Evolutionary conservation across 2,329 filamentous ascomycete genomes (phyloP).

Genomic region (Elsinoe arachidis): DNA sequence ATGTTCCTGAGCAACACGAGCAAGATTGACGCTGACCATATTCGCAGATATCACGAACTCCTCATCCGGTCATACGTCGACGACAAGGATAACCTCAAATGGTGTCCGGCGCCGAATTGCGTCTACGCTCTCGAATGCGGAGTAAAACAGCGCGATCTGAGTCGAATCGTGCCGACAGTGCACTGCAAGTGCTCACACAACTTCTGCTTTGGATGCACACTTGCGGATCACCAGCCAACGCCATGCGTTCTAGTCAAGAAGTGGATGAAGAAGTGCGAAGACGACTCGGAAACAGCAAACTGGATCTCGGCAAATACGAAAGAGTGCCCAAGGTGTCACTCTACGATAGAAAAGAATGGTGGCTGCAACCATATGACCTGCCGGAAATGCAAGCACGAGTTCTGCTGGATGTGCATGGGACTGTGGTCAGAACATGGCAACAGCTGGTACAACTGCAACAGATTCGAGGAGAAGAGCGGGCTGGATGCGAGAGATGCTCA

Average conservation of each 20-base stretch:
- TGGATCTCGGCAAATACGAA: slow-evolving; percentile 99
- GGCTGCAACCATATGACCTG: slow-evolving; percentile 98
- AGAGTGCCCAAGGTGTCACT: slow-evolving; percentile 91
- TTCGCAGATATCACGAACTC: slow-evolving; percentile 66
- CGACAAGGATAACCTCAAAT: slow-evolving; percentile 89
- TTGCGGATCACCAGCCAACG: slow-evolving; percentile 85
- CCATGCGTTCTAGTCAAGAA: slow-evolving; percentile 85
- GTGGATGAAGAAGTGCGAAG: slow-evolving; percentile 97
- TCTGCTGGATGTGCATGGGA: slow-evolving; percentile 99
- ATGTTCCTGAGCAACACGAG: slow-evolving; percentile 18
- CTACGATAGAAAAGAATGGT: slow-evolving; percentile 97
- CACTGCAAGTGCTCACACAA: slow-evolving; percentile 72
- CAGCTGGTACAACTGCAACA: slow-evolving; percentile 99
- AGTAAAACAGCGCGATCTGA: slow-evolving; percentile 79
- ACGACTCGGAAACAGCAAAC: slow-evolving; percentile 96
- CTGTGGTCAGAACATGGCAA: slow-evolving; percentile 97
- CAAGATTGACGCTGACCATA: neutral
- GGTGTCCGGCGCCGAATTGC: slow-evolving; percentile 98
- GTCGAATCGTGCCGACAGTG: slow-evolving; percentile 80
- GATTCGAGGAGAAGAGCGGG: slow-evolving; percentile 93
- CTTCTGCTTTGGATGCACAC: slow-evolving; percentile 92
- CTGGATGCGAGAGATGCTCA: slow-evolving; percentile 84
- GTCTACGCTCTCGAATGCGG: slow-evolving; percentile 82
- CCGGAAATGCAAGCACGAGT: slow-evolving; percentile 89
- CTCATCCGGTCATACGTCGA: slow-evolving; percentile 94